Conservation (phyloP, 1,284 basidiomycete species). For the Papiliotrema laurentii region DNA sequence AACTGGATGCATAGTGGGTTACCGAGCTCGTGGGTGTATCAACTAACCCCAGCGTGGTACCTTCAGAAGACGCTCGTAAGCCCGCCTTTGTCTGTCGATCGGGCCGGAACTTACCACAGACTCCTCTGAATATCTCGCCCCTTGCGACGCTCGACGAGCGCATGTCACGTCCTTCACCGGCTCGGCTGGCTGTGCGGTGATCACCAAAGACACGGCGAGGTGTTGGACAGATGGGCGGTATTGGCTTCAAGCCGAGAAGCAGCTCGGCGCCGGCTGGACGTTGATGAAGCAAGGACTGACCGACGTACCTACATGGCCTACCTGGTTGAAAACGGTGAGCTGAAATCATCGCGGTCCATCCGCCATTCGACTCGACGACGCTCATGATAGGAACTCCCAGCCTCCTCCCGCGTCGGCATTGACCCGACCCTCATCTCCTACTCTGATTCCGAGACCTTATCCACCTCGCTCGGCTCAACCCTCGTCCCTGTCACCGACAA, state of each 20-base stretch:
- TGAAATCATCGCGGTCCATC: not conserved
- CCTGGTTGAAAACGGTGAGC: conserved; percentile 68
- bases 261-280: conserved; percentile 83
- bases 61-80: conserved; percentile 84
- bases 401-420: conserved; percentile 67
- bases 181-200: conserved; percentile 80
- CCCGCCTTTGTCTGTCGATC: conserved; percentile 11
- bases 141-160: conserved; percentile 74
- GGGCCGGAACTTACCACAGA: conserved; percentile 52
- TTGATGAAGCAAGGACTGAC: conserved; percentile 84
- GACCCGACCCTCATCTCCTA: conserved; percentile 68
- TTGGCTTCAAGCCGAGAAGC: conserved; percentile 84
- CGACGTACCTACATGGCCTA: conserved; percentile 87
- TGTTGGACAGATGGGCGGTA: conserved; percentile 82
- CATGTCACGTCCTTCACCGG: conserved; percentile 92
- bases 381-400: conserved; percentile 57
- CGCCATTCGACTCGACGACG: not conserved
- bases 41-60: conserved; percentile 57
- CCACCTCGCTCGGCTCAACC: conserved; percentile 50
- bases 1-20: conserved; percentile 59
- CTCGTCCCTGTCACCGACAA: conserved; percentile 67
- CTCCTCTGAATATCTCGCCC: conserved; percentile 82
- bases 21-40: not conserved
- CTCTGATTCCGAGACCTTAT: conserved; percentile 54
- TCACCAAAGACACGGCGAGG: conserved; percentile 64